These are phyloP conservation scores for Phytophthora hibernalis DNA, from an alignment of 352 stramenopile genomes.

Conservation along the genomic window DNA sequence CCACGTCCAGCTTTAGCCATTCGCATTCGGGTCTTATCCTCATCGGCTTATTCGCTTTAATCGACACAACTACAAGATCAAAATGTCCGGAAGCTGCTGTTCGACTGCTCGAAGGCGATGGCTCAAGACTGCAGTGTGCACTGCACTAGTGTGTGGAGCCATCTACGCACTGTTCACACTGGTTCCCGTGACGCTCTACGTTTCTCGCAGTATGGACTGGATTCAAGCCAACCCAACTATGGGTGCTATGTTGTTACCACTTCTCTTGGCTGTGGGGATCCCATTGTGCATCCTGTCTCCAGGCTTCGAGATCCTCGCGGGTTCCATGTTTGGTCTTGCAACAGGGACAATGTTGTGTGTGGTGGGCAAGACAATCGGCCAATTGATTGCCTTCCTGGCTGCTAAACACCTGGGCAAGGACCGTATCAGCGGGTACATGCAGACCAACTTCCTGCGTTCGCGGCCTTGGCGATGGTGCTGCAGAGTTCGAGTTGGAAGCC, in stretches of 20 bases:
- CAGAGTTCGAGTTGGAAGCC: constrained; percentile 76
- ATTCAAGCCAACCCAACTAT: constrained; percentile 54
- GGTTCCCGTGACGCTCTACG: constrained; percentile 56
- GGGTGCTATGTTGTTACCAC: constrained; percentile 58
- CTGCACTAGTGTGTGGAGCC: constrained; percentile 11
- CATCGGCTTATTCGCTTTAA: constrained; percentile 21
- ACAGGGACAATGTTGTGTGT: constrained; percentile 60
- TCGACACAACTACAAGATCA: constrained; percentile 16
- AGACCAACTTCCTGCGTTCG: constrained; percentile 64
- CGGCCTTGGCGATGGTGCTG: constrained; percentile 54
- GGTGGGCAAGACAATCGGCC: constrained; percentile 65
- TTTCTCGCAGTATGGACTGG: constrained; percentile 44
- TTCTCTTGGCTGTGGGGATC: constrained; percentile 64
- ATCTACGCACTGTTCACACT: constrained; percentile 34
- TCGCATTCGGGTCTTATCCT: constrained; percentile 23
- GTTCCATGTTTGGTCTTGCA: constrained; percentile 69
- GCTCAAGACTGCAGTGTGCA: constrained; percentile 32
- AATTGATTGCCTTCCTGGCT: constrained; percentile 67
- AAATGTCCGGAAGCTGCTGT: constrained; percentile 15
- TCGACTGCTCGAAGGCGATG: constrained; percentile 26
- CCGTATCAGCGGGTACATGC: constrained; percentile 55
- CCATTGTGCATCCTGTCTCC: constrained; percentile 73
- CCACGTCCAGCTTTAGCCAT: constrained; percentile 30
- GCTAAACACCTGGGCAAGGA: constrained; percentile 68
- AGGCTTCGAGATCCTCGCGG: constrained; percentile 68